These are phyloP conservation scores for Cicer chorassanicum DNA, from an alignment of 306 rosid genomes.

Conservation along the genomic window DNA sequence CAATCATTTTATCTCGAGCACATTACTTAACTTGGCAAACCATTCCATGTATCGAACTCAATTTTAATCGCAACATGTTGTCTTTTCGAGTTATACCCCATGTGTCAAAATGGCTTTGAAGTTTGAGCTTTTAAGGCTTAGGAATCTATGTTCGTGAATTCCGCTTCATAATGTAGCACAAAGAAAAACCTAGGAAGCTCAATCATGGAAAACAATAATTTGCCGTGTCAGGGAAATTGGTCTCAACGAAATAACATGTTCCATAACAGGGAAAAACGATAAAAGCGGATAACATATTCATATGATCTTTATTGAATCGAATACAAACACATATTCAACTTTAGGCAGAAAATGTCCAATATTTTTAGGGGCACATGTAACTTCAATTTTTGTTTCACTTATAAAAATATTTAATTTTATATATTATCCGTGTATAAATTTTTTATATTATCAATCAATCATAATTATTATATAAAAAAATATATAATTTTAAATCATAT, in stretches of 20 bases:
- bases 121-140: neutral
- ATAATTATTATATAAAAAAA: too few relatives aligned
- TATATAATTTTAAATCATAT: too few relatives aligned
- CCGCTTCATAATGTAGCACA: neutral
- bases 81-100: slow-evolving; percentile 7
- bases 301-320: neutral
- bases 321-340: slow-evolving; percentile 11
- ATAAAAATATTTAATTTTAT: too few relatives aligned
- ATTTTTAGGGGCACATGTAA: slow-evolving; percentile 60
- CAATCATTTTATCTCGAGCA: slow-evolving; percentile 16
- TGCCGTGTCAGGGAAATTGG: slow-evolving; percentile 36
- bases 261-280: neutral
- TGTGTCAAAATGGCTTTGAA: slow-evolving; percentile 33
- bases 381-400: neutral
- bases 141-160: slow-evolving; percentile 20
- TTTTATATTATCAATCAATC: too few relatives aligned
- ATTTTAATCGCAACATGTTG: slow-evolving; percentile 2
- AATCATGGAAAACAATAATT: slow-evolving; percentile 37
- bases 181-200: slow-evolving; percentile 35
- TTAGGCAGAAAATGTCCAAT: slow-evolving; percentile 27
- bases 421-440: too few relatives aligned
- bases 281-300: slow-evolving; percentile 28
- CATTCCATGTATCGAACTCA: neutral
- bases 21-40: neutral
- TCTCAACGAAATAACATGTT: slow-evolving; percentile 9